These are phyloP conservation scores for Candida sanyaensis DNA, from an alignment of 1,139 yeast species.

Conservation along the genomic window DNA sequence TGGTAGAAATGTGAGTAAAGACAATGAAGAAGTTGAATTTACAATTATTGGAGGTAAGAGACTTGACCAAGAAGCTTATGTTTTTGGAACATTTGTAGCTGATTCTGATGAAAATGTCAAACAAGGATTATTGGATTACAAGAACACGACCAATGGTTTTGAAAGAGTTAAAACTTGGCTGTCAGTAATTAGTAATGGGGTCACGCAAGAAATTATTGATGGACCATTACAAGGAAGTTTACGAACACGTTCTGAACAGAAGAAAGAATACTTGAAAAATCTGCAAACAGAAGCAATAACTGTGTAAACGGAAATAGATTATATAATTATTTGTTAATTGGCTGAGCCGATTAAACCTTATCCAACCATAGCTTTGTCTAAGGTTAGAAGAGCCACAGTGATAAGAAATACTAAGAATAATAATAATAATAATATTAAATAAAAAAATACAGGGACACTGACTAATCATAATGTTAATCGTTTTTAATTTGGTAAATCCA, in stretches of 20 bases:
- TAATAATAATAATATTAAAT: too few relatives aligned
- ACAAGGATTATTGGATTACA: conserved; percentile 72
- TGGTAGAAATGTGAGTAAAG: too few relatives aligned
- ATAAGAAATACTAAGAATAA: too few relatives aligned
- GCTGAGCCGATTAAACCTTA: too few relatives aligned
- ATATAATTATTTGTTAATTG: too few relatives aligned
- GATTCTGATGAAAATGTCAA: conserved; percentile 61
- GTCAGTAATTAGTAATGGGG: conserved; percentile 65
- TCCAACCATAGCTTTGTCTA: too few relatives aligned
- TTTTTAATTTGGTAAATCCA: not conserved
- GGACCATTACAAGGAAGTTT: conserved; percentile 39
- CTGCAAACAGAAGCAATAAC: not conserved
- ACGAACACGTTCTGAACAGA: conserved; percentile 32
- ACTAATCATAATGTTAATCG: not conserved
- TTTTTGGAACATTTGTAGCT: conserved; percentile 90
- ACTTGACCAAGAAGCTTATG: conserved; percentile 75
- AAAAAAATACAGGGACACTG: too few relatives aligned
- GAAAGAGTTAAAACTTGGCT: conserved; percentile 70
- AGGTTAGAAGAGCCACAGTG: too few relatives aligned
- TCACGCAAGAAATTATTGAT: conserved; percentile 46
- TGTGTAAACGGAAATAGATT: not conserved
- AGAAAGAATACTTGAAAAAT: conserved; percentile 24
- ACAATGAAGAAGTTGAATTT: too few relatives aligned
- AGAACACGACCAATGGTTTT: conserved; percentile 69
- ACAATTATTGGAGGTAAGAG: conserved; percentile 76